Base-by-base conservation (phyloP, 2,329 filamentous ascomycete species). In the Hawksworthiomyces lignivorus region DNA sequence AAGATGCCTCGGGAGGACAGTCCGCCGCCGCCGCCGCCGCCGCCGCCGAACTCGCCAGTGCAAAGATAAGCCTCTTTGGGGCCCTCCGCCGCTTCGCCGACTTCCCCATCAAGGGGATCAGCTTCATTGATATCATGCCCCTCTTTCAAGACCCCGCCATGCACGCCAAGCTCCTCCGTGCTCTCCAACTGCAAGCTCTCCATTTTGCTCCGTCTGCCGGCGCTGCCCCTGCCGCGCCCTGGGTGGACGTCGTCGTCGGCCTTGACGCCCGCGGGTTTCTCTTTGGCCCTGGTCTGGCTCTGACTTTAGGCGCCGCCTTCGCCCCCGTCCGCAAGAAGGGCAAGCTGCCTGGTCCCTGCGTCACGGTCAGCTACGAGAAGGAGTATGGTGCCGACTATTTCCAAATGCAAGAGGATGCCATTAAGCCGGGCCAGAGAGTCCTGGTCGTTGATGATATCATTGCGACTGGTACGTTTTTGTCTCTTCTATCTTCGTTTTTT, bases 111-210 rank as follows among this genome's bases (percentile, higher is more conserved):
- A 81, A 84, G 34, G 90, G 92, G 62, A 90, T 98, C 60, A 75
- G 94, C 57, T 98, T 98, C 67, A 87, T 96, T 70, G 92, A 98
- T 62, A 97, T 98, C 67, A 82, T 98, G 64, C 92, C 92, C 48
- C 82, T 97, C 60, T 97, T 98, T 72, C 80, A 86, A 61, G 75
- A 87, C 58, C 80, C 82, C 42, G 59, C 63, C 39, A 72, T 85
- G 48, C 90, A 96, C 68, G 72, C 76, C 45, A 74, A 79, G 43
- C 82, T 98, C 45, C 72, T 96, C 61, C 77, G 81, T 56, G 87
- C 87, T 36, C 83, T 97, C 53, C 85, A 94, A 65, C 73, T 96
- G 48, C 83, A 94, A 63, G 74, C 94, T 50, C 67, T 75, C 44
- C 69, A 82, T 54, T 82, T 82, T 19, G 30, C 39, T 8, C 20